A percentile compares a stretch with the other conserved stretches of the same genome.
Evolutionary conservation across 169 alveolate species (phyloP).

Genomic region (Perkinsus chesapeaki): DNA sequence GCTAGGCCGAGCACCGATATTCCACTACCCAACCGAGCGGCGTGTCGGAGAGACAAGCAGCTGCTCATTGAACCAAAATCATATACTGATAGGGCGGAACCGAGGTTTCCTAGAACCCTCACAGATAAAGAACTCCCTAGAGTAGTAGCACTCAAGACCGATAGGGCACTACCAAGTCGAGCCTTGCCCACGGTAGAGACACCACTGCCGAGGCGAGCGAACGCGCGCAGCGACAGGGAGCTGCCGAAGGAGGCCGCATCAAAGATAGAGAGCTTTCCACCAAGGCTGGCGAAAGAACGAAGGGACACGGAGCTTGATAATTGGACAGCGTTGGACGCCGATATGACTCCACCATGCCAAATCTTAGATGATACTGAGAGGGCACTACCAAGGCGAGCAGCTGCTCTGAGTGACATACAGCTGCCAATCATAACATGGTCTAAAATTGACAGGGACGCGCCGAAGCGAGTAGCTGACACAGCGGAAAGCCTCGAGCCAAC

Average conservation of each 20-base stretch:
- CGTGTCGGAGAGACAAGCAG: not conserved
- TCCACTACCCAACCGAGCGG: not conserved
- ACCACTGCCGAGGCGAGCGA: slow-evolving; percentile 4
- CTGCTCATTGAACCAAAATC: not conserved
- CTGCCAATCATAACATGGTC: not conserved
- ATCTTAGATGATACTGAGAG: not conserved
- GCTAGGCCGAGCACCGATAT: not conserved
- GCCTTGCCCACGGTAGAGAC: not conserved
- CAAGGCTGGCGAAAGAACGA: not conserved
- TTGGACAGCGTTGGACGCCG: not conserved
- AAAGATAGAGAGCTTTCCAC: not conserved
- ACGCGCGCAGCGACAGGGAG: not conserved
- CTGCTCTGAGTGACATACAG: not conserved
- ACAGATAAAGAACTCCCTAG: not conserved
- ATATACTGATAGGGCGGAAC: not conserved
- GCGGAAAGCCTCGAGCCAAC: not conserved
- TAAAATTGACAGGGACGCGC: not conserved
- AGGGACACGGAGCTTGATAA: not conserved
- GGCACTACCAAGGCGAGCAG: not conserved
- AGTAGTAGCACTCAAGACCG: not conserved
- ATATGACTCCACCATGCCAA: not conserved
- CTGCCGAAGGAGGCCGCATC: not conserved
- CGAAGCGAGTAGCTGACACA: not conserved
- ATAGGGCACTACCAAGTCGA: not conserved
- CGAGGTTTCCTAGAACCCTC: not conserved